These are phyloP conservation scores for Tetrahymena malaccensis DNA, from an alignment of 73 alveolate species.

Conservation along the genomic window DNA sequence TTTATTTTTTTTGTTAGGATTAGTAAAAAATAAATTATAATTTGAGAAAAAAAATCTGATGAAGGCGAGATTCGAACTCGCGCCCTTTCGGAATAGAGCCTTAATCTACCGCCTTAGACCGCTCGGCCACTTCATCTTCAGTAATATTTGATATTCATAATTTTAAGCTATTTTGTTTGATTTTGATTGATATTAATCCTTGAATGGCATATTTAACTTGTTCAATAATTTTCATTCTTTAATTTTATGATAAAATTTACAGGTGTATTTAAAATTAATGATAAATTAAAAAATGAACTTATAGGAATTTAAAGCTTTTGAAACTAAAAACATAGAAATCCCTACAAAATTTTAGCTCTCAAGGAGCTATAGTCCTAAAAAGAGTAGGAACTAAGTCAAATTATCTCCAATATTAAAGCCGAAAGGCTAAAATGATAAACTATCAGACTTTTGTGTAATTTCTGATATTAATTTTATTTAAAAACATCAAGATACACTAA, in stretches of 20 bases:
- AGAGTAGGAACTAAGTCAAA: background rate
- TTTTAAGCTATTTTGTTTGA: background rate
- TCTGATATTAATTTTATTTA: background rate
- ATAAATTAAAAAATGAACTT: background rate
- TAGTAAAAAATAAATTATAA: too few relatives aligned
- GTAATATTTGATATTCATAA: background rate
- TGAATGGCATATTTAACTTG: background rate
- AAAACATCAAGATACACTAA: background rate
- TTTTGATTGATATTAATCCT: background rate
- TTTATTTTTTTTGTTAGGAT: too few relatives aligned
- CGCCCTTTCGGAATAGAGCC: constrained; percentile 3
- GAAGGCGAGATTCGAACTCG: constrained; percentile 1
- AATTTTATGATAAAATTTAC: background rate
- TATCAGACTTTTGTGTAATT: background rate
- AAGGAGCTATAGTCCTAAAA: background rate
- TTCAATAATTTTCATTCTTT: too few relatives aligned
- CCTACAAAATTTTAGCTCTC: background rate
- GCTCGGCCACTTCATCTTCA: background rate
- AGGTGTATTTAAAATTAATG: background rate
- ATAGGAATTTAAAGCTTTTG: background rate
- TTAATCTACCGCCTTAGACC: background rate
- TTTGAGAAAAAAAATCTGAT: background rate
- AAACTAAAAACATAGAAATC: background rate
- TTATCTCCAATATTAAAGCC: background rate
- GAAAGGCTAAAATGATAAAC: background rate